Conservation (phyloP, 2,329 filamentous ascomycete genomes). For the Scedosporium dehoogii region DNA sequence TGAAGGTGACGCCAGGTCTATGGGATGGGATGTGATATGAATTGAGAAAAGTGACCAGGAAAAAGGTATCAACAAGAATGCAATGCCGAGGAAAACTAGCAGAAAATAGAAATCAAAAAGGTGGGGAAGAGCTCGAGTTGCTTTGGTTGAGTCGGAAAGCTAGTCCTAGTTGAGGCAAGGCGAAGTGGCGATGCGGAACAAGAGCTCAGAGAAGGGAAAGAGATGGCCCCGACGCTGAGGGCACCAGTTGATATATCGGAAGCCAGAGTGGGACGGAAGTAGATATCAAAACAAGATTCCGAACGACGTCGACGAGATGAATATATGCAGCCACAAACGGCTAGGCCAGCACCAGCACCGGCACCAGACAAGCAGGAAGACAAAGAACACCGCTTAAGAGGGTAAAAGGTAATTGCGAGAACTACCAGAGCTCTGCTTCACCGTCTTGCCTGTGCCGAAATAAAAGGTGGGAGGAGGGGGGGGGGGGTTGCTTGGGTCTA, state of each 20-base stretch:
- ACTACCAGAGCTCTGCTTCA: constrained; percentile 40
- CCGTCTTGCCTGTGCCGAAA: constrained; percentile 11
- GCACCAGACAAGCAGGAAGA: not conserved
- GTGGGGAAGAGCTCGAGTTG: not conserved
- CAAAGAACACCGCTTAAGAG: not conserved
- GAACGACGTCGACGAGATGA: constrained; percentile 6
- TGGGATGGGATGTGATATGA: not conserved
- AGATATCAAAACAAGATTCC: constrained; percentile 3
- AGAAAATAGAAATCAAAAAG: not conserved
- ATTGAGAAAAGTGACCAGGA: constrained; percentile 3
- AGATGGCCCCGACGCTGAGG: not conserved
- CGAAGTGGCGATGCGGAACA: constrained; percentile 12
- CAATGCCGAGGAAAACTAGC: constrained; percentile 3
- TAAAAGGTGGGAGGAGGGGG: constrained; percentile 10
- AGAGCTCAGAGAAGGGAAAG: constrained; percentile 9
- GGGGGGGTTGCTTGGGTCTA: constrained; percentile 17
- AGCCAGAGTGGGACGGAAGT: constrained; percentile 6
- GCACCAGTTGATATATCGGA: not conserved
- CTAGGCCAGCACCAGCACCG: no score
- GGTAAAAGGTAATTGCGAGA: constrained; percentile 11
- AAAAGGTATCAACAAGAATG: constrained; percentile 9
- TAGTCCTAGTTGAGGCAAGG: constrained; percentile 5
- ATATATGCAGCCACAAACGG: not conserved
- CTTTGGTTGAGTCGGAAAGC: not conserved
- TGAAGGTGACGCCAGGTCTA: constrained; percentile 6